phyloP scores from a whole-genome alignment of 2,329 filamentous ascomycete species.

The Gyromitra esculenta region DNA sequence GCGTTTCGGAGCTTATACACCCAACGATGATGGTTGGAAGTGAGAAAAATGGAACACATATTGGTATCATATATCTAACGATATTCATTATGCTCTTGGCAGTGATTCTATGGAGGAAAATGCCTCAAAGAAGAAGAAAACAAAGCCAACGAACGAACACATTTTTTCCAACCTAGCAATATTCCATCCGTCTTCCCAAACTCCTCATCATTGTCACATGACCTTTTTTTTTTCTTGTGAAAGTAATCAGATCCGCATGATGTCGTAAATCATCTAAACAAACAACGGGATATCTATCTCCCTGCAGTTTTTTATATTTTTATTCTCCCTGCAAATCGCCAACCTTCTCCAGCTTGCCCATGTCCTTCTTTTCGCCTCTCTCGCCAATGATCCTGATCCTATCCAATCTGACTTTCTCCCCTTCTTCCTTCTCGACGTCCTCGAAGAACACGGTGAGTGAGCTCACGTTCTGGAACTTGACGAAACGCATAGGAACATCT shows the following conservation, averaged over 20 bases:
- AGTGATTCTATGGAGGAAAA: constrained; percentile 35
- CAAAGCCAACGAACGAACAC: constrained; percentile 25
- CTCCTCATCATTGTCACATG: constrained; percentile 37
- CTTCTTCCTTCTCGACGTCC: constrained; percentile 79
- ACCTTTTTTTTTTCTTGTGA: constrained; percentile 6
- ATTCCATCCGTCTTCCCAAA: constrained; percentile 26
- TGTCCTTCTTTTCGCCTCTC: constrained; percentile 83
- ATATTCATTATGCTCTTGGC: constrained; percentile 24
- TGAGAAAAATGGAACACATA: constrained; percentile 5
- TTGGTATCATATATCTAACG: constrained; percentile 22
- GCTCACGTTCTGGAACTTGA: constrained; percentile 96
- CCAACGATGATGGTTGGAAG: background rate
- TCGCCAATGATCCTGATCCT: constrained; percentile 84
- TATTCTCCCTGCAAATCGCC: constrained; percentile 66
- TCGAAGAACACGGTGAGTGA: constrained; percentile 88
- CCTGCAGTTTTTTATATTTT: constrained; percentile 25
- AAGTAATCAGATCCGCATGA: constrained; percentile 22
- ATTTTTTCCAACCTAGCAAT: constrained; percentile 28
- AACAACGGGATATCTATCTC: constrained; percentile 33
- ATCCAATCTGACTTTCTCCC: constrained; percentile 84
- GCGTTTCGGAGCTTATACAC: constrained; percentile 12
- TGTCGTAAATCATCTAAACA: constrained; percentile 29
- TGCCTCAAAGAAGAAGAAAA: constrained; percentile 18
- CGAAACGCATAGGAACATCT: constrained; percentile 79
- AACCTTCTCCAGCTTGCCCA: constrained; percentile 95